Base-by-base conservation (phyloP, 805 yeast genomes). In the Candida awuae region DNA sequence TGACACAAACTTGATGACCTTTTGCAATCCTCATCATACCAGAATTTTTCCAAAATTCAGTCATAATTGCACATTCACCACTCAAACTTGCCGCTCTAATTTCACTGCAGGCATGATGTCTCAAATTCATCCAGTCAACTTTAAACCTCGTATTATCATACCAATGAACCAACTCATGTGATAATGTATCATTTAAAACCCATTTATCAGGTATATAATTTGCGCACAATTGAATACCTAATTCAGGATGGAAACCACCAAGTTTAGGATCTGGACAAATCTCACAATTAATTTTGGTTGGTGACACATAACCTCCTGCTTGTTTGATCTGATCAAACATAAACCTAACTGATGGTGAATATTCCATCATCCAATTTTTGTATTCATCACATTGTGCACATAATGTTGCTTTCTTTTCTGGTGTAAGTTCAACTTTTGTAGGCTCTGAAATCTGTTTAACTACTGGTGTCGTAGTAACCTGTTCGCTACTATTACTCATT, bases 61-160 rank as follows among this genome's bases (percentile, higher is more conserved):
- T 84, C 75, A 80, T 73, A 51, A 90, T 77, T 21, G 97, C 73
- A 62, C 98, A 92, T 56, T 92, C 98, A 6, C 98, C 98, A 55
- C 94, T 82, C 17, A 92, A 67, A 49, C 86, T 80, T 9, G 94
- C 80, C 0, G 98, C 98, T 43, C 98, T 70, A 37, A 92, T 85
- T 59, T 92, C 98, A 1, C 97, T 80, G 59, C 98, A 92, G 1
- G 98, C 98, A 56, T 90, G 97, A 55, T 92, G 98, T 53, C 77
- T 75, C 54, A 92, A 65, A 59, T 90, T 76, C 40, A 70, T 54
- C 82, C 95, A 83, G 59, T 92, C 85, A 2, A 92, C 87, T 39
- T 85, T 67, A 67, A 92, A 92, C 58, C 86, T 81, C 47, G 84
- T 66, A 54, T 87, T 80, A 61, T 92, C 98, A 60, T 85, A 92